Conservation (phyloP, 306 rosid genomes). For the Glycine soja region DNA sequence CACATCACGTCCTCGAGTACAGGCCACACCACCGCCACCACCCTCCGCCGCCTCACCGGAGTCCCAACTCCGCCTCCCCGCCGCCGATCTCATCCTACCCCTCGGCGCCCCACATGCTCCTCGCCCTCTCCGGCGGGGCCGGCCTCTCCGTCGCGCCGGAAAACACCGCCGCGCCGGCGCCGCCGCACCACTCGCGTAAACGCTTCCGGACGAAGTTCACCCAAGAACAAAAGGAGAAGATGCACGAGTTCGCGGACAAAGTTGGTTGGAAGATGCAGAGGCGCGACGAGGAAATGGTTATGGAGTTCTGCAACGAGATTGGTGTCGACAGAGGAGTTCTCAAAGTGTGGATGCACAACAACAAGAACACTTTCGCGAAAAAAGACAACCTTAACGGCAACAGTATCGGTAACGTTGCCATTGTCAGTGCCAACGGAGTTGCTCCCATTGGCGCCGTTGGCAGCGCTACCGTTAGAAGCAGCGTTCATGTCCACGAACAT, state of each 20-base stretch:
- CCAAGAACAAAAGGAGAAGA: conserved; percentile 86
- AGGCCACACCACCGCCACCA: conserved; percentile 90
- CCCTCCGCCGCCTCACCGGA: conserved; percentile 63
- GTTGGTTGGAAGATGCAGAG: conserved; percentile 99
- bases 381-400: conserved; percentile 39
- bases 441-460: neutral
- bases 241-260: conserved; percentile 76
- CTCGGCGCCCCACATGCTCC: conserved; percentile 92
- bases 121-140: conserved; percentile 67
- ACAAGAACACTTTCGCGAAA: conserved; percentile 71
- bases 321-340: conserved; percentile 80
- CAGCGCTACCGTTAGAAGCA: neutral
- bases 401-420: no score
- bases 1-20: conserved; percentile 67
- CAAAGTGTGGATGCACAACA: conserved; percentile 99
- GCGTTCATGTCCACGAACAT: neutral
- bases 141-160: conserved; percentile 60
- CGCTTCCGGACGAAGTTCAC: conserved; percentile 83
- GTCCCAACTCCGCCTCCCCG: conserved; percentile 87
- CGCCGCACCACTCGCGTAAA: conserved; percentile 47
- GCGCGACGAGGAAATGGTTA: conserved; percentile 70
- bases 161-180: conserved; percentile 45
- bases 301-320: conserved; percentile 68
- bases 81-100: conserved; percentile 99
- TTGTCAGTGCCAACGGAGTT: neutral